Conservation (phyloP, 2,329 filamentous ascomycete species). For the Aspergillus viridinutans region DNA sequence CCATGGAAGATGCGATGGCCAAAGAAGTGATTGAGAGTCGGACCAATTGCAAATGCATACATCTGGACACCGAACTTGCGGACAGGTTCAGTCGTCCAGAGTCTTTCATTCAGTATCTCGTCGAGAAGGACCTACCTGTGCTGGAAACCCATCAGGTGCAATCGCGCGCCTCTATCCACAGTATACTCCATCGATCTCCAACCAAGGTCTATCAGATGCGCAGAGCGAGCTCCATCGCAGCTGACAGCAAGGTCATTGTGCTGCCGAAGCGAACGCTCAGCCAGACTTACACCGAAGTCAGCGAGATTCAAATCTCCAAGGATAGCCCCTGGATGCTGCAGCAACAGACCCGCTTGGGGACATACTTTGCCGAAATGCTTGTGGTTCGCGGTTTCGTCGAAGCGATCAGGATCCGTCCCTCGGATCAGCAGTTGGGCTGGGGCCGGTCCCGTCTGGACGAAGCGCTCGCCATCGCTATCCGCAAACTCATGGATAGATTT, state of each 20-base stretch:
- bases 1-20: conserved; percentile 62
- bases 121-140: conserved; percentile 50
- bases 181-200: conserved; percentile 46
- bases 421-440: conserved; percentile 64
- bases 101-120: conserved; percentile 58
- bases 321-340: conserved; percentile 63
- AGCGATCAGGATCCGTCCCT: conserved; percentile 63
- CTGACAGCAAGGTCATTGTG: conserved; percentile 56
- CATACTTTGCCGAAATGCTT: conserved; percentile 69
- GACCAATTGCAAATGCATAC: conserved; percentile 59
- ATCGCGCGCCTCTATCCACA: conserved; percentile 50
- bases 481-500: conserved; percentile 60
- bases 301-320: conserved; percentile 52
- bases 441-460: conserved; percentile 53
- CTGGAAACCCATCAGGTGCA: conserved; percentile 54
- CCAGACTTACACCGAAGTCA: conserved; percentile 55
- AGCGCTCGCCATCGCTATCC: conserved; percentile 56
- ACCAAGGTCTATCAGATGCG: conserved; percentile 62
- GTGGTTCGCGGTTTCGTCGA: conserved; percentile 62
- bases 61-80: conserved; percentile 57
- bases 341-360: conserved; percentile 60
- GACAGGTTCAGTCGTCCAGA: conserved; percentile 61
- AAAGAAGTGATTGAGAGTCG: conserved; percentile 57
- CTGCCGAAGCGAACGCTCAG: conserved; percentile 53
- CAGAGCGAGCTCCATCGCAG: conserved; percentile 33